phyloP scores from a whole-genome alignment of 2,329 filamentous ascomycete genomes.

The Cladosporium sp. region DNA sequence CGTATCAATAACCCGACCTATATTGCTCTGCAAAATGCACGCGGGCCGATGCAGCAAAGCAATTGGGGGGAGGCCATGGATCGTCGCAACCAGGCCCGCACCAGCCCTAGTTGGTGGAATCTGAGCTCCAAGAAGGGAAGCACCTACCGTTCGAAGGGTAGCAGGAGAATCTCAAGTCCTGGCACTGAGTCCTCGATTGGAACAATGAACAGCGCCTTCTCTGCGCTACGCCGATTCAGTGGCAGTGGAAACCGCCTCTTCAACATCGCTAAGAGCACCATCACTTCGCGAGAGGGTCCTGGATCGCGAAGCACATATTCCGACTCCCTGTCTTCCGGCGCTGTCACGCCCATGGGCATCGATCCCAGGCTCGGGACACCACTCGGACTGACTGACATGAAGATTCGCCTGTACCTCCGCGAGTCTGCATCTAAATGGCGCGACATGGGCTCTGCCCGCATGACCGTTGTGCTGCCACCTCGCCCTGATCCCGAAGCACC shows the following conservation, averaged over 20 bases:
- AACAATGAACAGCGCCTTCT: slow-evolving; percentile 74
- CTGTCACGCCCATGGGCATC: slow-evolving; percentile 30
- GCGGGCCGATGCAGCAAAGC: slow-evolving; percentile 51
- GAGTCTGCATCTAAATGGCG: slow-evolving; percentile 77
- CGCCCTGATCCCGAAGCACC: slow-evolving; percentile 31
- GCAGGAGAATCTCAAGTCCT: slow-evolving; percentile 51
- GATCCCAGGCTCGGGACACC: slow-evolving; percentile 39
- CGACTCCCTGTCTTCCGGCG: slow-evolving; percentile 55
- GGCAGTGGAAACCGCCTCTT: slow-evolving; percentile 65
- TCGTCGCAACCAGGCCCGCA: slow-evolving; percentile 45
- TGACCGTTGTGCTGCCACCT: slow-evolving; percentile 77
- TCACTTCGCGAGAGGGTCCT: slow-evolving; percentile 55
- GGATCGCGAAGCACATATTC: slow-evolving; percentile 51
- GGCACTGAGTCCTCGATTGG: slow-evolving; percentile 72
- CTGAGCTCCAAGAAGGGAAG: slow-evolving; percentile 52
- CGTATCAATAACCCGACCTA: slow-evolving; percentile 92
- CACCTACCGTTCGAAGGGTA: slow-evolving; percentile 54
- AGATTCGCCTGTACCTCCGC: slow-evolving; percentile 80
- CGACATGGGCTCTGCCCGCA: slow-evolving; percentile 77
- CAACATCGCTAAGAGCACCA: slow-evolving; percentile 75
- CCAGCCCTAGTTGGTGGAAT: slow-evolving; percentile 46
- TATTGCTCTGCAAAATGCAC: slow-evolving; percentile 69
- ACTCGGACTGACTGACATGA: slow-evolving; percentile 71
- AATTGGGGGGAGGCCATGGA: slow-evolving; percentile 51
- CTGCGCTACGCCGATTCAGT: slow-evolving; percentile 70